Percentiles rank a stretch among this genome's conserved stretches.
phyloP scores from a whole-genome alignment of 2,329 filamentous ascomycete species.

The Orbilia javanica region DNA sequence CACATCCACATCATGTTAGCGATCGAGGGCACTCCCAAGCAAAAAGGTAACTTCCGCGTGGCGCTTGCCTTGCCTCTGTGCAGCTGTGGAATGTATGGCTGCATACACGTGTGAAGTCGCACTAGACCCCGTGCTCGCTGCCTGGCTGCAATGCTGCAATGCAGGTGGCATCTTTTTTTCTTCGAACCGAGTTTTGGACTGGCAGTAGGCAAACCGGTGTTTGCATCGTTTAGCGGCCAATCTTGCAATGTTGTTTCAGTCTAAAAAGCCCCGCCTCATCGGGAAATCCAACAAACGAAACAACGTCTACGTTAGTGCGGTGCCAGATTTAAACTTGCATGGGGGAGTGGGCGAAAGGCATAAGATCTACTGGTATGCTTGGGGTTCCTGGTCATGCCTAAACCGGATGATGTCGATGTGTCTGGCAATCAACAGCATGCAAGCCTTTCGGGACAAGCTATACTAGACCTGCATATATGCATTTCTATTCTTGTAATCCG shows the following conservation, averaged over 20 bases:
- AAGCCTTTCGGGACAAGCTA: constrained; percentile 6
- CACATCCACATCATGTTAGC: background rate
- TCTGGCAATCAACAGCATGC: constrained; percentile 13
- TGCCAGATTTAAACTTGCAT: constrained; percentile 24
- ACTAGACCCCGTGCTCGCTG: constrained; percentile 22
- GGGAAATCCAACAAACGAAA: constrained; percentile 4
- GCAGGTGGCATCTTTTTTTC: constrained; percentile 5
- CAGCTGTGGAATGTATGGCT: constrained; percentile 3
- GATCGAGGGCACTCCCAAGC: background rate
- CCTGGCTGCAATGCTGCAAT: constrained; percentile 40
- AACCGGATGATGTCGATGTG: constrained; percentile 20
- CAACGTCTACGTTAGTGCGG: background rate
- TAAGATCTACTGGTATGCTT: constrained; percentile 18
- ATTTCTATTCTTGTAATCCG: constrained; percentile 15
- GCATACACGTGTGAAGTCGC: constrained; percentile 47
- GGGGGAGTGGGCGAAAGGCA: background rate
- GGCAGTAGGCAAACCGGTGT: constrained; percentile 17
- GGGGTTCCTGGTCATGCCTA: constrained; percentile 1
- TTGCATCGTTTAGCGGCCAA: background rate
- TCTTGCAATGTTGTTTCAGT: background rate
- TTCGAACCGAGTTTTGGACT: constrained; percentile 7
- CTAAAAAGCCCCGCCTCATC: background rate
- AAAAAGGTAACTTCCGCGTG: constrained; percentile 18
- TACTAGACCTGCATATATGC: constrained; percentile 17
- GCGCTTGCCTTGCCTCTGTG: constrained; percentile 28